A percentile compares a stretch with the other conserved stretches of the same genome.
phyloP scores from a whole-genome alignment of 768 basidiomycete species.

The Neoboletus magnificus region DNA sequence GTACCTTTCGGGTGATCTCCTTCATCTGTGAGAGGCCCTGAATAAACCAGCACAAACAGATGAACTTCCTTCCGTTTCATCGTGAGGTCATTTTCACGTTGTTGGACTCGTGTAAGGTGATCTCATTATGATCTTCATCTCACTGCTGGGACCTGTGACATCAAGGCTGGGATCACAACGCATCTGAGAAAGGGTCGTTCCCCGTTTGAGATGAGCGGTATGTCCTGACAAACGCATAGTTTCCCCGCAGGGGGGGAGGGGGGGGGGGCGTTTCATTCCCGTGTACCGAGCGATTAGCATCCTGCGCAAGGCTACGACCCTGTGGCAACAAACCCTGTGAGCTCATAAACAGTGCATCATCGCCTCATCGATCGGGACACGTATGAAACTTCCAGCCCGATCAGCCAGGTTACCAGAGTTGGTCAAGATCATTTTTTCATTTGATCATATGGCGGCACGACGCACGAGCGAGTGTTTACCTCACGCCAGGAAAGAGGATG shows the following conservation, averaged over 20 bases:
- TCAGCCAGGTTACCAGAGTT: background rate
- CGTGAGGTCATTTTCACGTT: conserved; percentile 16
- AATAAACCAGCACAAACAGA: background rate
- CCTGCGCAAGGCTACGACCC: conserved; percentile 4
- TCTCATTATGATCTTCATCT: conserved; percentile 2
- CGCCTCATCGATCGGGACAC: conserved; percentile 11
- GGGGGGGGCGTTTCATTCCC: conserved; percentile 13
- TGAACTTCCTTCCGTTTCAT: conserved; percentile 2
- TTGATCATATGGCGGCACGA: background rate
- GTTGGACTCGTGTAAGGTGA: conserved; percentile 1
- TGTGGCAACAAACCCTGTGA: conserved; percentile 14
- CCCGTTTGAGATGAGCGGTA: background rate
- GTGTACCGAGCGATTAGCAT: conserved; percentile 5
- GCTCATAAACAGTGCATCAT: conserved; percentile 9
- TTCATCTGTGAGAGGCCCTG: conserved; percentile 1
- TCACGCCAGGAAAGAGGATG: background rate
- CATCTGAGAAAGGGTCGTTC: background rate
- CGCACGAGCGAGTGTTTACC: background rate
- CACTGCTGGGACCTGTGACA: conserved; percentile 11
- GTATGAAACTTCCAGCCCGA: conserved; percentile 3
- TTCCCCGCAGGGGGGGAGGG: conserved; percentile 13
- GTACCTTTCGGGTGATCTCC: conserved; percentile 12
- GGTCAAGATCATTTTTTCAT: background rate
- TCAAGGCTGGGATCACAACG: background rate
- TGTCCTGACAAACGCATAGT: background rate